These are phyloP conservation scores for Termitomyces sp. DNA, from an alignment of 768 basidiomycete genomes.

Conservation along the genomic window DNA sequence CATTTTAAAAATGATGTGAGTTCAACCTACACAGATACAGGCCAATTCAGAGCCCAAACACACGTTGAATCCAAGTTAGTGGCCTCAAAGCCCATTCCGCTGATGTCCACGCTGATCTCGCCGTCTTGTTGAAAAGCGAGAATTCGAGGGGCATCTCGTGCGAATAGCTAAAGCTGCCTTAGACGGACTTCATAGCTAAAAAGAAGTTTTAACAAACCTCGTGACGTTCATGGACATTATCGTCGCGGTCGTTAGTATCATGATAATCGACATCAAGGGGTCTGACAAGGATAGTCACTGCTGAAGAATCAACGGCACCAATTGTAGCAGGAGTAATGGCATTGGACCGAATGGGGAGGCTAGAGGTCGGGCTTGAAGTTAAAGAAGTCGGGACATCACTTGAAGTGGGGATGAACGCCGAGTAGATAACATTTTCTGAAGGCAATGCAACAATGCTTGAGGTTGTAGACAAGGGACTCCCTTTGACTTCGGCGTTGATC, in stretches of 20 bases:
- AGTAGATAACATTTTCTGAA: not conserved
- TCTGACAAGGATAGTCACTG: constrained; percentile 23
- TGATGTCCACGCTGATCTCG: constrained; percentile 24
- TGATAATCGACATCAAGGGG: constrained; percentile 4
- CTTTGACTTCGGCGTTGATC: not conserved
- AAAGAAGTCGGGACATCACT: constrained; percentile 3
- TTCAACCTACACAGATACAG: constrained; percentile 54
- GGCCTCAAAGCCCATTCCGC: constrained; percentile 28
- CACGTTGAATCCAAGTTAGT: constrained; percentile 42
- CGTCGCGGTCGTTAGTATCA: constrained; percentile 14
- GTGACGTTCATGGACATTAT: constrained; percentile 11
- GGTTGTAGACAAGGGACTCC: not conserved
- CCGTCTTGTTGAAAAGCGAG: constrained; percentile 13
- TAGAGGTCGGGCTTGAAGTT: constrained; percentile 4
- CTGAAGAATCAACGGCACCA: constrained; percentile 1
- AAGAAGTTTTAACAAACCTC: not conserved
- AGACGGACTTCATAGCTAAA: not conserved
- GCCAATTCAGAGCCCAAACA: constrained; percentile 63
- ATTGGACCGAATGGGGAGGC: not conserved
- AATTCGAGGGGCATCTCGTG: constrained; percentile 14
- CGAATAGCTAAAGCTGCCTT: not conserved
- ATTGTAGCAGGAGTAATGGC: not conserved
- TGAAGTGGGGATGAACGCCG: not conserved
- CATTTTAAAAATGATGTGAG: not conserved
- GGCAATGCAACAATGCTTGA: not conserved